Conservation (phyloP, 768 basidiomycete genomes). For the Lactifluus volemus region DNA sequence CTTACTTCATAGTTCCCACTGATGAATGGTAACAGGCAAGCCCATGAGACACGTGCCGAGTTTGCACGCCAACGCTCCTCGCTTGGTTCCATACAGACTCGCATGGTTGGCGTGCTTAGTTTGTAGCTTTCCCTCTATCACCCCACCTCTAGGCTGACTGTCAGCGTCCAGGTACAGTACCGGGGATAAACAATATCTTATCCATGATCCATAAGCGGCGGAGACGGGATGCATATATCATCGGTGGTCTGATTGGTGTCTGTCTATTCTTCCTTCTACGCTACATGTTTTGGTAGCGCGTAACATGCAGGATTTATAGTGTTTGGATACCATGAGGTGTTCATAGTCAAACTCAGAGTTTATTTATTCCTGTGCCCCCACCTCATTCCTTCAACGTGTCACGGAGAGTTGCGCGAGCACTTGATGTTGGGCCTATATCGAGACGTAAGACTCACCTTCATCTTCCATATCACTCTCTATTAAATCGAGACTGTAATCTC, state of each 20-base stretch:
- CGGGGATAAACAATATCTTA: conserved; percentile 88
- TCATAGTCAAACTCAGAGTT: neutral
- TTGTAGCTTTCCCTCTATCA: neutral
- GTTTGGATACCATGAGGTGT: conserved; percentile 7
- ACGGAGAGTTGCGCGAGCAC: neutral
- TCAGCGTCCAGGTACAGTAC: conserved; percentile 58
- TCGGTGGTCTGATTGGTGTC: conserved; percentile 83
- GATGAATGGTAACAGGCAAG: conserved; percentile 54
- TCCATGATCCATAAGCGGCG: conserved; percentile 90
- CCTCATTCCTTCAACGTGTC: neutral
- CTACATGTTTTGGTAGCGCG: conserved; percentile 31
- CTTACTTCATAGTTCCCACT: neutral
- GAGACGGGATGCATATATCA: conserved; percentile 80
- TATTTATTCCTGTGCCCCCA: neutral
- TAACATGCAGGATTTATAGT: neutral
- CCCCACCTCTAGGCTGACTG: neutral
- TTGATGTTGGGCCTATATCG: neutral
- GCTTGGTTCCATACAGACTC: conserved; percentile 68
- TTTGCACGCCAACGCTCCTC: conserved; percentile 75
- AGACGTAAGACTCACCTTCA: neutral
- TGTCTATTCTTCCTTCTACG: conserved; percentile 58
- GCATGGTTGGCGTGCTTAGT: conserved; percentile 83
- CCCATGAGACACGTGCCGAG: conserved; percentile 92
- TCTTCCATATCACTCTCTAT: conserved; percentile 5
- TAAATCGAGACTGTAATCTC: conserved; percentile 16